Evolutionary conservation across 768 basidiomycete genomes (phyloP).

Genomic region (Daedaleopsis nitida): DNA sequence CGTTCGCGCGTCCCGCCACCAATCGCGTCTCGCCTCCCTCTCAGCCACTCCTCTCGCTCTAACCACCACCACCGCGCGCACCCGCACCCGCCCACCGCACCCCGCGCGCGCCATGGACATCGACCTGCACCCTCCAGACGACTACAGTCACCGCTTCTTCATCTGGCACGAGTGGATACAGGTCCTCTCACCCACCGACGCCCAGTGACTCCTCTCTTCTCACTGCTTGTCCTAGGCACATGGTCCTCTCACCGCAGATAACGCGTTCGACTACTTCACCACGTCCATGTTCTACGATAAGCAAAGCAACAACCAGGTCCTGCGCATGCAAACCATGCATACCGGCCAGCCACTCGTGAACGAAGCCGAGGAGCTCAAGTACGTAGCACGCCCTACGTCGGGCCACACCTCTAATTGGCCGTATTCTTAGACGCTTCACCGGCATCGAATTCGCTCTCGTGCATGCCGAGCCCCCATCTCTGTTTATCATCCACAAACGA

Average conservation of each 20-base stretch:
- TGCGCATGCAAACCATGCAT: slow-evolving; percentile 93
- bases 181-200: slow-evolving; percentile 36
- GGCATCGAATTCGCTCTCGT: slow-evolving; percentile 88
- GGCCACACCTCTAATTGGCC: slow-evolving; percentile 12
- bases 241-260: slow-evolving; percentile 73
- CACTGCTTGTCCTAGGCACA: slow-evolving; percentile 31
- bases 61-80: slow-evolving; percentile 7
- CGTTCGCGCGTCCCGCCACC: slow-evolving; percentile 17
- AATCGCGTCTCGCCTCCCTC: slow-evolving; percentile 5
- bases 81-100: not conserved
- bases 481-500: slow-evolving; percentile 90
- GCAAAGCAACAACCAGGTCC: slow-evolving; percentile 88
- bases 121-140: slow-evolving; percentile 79
- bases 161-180: slow-evolving; percentile 93
- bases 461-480: slow-evolving; percentile 73
- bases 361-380: slow-evolving; percentile 88
- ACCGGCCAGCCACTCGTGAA: slow-evolving; percentile 75
- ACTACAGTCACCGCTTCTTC: slow-evolving; percentile 81
- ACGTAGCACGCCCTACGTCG: slow-evolving; percentile 28
- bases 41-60: not conserved
- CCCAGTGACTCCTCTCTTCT: slow-evolving; percentile 1
- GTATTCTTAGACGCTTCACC: slow-evolving; percentile 66
- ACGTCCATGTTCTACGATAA: slow-evolving; percentile 94
- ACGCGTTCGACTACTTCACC: slow-evolving; percentile 89
- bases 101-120: slow-evolving; percentile 43